Evolutionary conservation across 2,329 filamentous ascomycete genomes (phyloP).

Genomic region (Hypoxylon sp.): DNA sequence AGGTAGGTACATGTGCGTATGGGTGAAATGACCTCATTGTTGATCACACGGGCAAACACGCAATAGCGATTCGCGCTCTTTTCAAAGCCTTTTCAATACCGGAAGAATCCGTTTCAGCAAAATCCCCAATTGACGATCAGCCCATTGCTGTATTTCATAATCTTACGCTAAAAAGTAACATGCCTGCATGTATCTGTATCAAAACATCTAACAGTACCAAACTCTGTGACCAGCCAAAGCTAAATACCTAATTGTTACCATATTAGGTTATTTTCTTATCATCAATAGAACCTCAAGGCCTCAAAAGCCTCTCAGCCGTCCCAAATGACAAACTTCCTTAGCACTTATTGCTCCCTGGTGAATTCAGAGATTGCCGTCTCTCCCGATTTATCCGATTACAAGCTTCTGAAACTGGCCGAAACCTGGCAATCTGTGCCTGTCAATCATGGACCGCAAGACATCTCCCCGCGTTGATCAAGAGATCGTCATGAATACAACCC

Average conservation of each 20-base stretch:
- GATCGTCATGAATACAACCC: slow-evolving; percentile 21
- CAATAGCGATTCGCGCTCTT: slow-evolving; percentile 22
- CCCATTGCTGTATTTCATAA: neutral
- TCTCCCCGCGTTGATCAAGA: slow-evolving; percentile 17
- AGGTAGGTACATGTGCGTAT: slow-evolving; percentile 3
- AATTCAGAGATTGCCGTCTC: neutral
- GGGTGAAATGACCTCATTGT: slow-evolving; percentile 28
- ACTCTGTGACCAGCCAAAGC: neutral
- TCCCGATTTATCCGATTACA: slow-evolving; percentile 5
- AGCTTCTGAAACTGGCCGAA: slow-evolving; percentile 30
- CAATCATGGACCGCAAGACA: neutral
- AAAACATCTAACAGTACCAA: neutral
- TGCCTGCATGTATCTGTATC: neutral
- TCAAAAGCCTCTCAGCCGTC: too few relatives aligned
- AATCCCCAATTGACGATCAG: neutral
- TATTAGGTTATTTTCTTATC: neutral
- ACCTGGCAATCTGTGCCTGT: slow-evolving; percentile 15
- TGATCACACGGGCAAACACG: slow-evolving; percentile 32
- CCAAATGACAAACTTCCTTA: neutral
- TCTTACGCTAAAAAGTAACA: neutral
- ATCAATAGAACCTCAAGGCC: neutral
- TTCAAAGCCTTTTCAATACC: slow-evolving; percentile 11
- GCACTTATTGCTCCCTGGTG: neutral
- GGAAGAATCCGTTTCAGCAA: slow-evolving; percentile 10
- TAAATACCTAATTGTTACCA: neutral